These are phyloP conservation scores for Venturia nashicola DNA, from an alignment of 2,329 filamentous ascomycete species.

Conservation along the genomic window DNA sequence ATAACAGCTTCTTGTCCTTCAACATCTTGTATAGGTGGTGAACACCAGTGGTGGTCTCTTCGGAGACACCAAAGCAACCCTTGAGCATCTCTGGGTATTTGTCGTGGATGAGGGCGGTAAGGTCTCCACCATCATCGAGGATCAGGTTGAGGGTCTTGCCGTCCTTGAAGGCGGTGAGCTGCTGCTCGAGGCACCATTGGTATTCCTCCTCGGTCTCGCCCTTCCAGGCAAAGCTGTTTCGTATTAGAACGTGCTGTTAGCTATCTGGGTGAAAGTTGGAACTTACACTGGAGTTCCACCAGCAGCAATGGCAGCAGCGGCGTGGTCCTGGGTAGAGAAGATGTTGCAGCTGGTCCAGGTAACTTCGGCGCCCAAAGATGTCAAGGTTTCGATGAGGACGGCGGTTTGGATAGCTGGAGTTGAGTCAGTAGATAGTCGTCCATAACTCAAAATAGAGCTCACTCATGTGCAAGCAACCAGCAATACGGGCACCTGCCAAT, in stretches of 20 bases:
- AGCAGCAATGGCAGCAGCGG: constrained; percentile 92
- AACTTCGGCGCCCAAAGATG: constrained; percentile 87
- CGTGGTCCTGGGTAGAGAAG: constrained; percentile 98
- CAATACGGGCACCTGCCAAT: constrained; percentile 86
- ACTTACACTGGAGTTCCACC: constrained; percentile 71
- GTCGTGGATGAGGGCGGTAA: constrained; percentile 89
- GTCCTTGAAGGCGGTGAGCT: constrained; percentile 93
- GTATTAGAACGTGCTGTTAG: not conserved
- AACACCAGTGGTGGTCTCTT: constrained; percentile 99
- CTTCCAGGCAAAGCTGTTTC: constrained; percentile 54
- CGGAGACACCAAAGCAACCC: constrained; percentile 95
- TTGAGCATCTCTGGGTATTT: constrained; percentile 99
- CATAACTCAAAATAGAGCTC: constrained; percentile 19
- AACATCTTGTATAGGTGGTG: constrained; percentile 99
- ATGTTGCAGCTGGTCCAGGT: constrained; percentile 99
- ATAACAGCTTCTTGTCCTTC: constrained; percentile 65
- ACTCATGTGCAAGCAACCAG: constrained; percentile 98
- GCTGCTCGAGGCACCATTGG: constrained; percentile 98
- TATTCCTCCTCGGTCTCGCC: constrained; percentile 99
- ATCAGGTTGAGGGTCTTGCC: constrained; percentile 96
- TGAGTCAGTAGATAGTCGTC: constrained; percentile 9
- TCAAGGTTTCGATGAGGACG: constrained; percentile 97
- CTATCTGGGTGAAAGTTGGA: constrained; percentile 40
- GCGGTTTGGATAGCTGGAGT: constrained; percentile 82
- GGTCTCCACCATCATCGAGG: constrained; percentile 95